Conservation (phyloP, 345 rosid species). For the Heritiera littoralis region DNA sequence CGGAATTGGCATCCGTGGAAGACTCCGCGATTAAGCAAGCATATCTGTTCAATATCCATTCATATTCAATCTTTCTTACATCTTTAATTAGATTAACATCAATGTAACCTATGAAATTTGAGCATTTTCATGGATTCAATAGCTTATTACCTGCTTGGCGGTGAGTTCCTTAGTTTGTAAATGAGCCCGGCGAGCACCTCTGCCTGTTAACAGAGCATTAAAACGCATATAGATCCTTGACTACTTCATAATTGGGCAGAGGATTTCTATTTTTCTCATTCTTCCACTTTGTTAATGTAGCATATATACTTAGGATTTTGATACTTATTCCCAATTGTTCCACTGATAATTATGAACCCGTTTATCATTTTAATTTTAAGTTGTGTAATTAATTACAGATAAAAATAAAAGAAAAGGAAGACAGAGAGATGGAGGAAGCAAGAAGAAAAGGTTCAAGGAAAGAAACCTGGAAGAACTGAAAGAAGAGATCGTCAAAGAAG, state of each 20-base stretch:
- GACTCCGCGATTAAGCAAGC: constrained; percentile 84
- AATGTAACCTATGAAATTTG: background rate
- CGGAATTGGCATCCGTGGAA: constrained; percentile 26
- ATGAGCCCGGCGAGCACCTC: constrained; percentile 79
- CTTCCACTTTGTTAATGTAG: background rate
- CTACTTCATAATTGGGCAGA: background rate
- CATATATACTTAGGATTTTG: background rate
- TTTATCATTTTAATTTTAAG: background rate
- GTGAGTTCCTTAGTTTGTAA: constrained; percentile 78
- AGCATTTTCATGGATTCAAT: too few species aligned
- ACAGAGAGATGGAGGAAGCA: background rate
- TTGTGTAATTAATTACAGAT: too few species aligned
- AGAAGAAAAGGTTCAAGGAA: background rate
- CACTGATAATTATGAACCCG: background rate
- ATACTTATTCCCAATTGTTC: background rate
- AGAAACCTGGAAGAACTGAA: constrained; percentile 70
- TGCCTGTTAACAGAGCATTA: constrained; percentile 46
- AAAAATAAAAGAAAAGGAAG: background rate
- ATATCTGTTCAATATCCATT: constrained; percentile 43
- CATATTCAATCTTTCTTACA: background rate
- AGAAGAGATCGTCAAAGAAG: constrained; percentile 68
- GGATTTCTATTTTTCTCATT: background rate
- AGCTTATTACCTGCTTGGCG: constrained; percentile 61
- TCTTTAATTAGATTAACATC: background rate
- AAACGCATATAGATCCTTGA: background rate